Evolutionary conservation across 352 stramenopile species (phyloP), one percentile per base, ranked within the genome.

Genomic region (Phytophthora tentaculata): DNA sequence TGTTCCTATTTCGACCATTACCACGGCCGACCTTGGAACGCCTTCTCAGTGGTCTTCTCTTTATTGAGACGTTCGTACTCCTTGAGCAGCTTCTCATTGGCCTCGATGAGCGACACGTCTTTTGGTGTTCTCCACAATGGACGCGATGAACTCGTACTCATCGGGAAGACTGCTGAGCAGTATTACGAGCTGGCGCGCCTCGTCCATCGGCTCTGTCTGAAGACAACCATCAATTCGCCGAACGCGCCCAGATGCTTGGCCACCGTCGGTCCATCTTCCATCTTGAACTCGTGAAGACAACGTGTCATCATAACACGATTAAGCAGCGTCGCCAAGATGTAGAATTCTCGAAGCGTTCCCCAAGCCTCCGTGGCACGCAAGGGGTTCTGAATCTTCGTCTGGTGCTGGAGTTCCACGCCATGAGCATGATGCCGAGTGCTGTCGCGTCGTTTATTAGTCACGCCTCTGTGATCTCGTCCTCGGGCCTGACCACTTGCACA

Each of bases 401-500:
- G 32, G 10, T 39, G 32, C 32, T 39, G 6, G 7, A 69, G 0
- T 12, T 63, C 32, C 2, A 80, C 56, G 13, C 43, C 64, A 19
- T 69, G 22, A 6, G 64, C 63, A 80, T 80, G 56, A 74, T 69
- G n/a, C 16, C 67, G n/a, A 67, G 49, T n/a, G 61, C 60, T 35
- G 70, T 77, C 1, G 66, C 52, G 48, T 54, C 23, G 14, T 66
- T 56, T 12, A 44, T 22, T 1, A 67, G 60, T 62, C 67, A 73
- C 7, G 26, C 56, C n/a, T 61, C 60, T 1, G 56, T 67, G n/a
- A 64, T 39, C 3, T 74, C 61, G 19, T 37, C 54, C 49, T 73
- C 65, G 0, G 49, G 14, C 24, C 64, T 64, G 5, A 39, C 32
- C 5, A 14, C 32, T 39, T 39, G 32, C 6, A 39, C 10, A 39